These are phyloP conservation scores for Stromatinia cepivora DNA, from an alignment of 2,329 filamentous ascomycete genomes.

Conservation along the genomic window DNA sequence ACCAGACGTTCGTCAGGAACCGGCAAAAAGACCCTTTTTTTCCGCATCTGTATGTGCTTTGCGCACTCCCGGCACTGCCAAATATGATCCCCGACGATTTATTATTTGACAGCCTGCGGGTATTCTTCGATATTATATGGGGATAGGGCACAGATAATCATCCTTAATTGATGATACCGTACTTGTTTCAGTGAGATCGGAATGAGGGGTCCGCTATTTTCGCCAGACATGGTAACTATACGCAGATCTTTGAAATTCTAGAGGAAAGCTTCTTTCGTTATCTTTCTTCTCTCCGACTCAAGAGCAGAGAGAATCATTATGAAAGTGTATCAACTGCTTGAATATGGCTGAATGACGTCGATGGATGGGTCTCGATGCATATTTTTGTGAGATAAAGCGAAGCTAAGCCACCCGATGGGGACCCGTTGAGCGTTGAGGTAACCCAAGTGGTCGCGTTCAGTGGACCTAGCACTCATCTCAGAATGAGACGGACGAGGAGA, in stretches of 20 bases:
- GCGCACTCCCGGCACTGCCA: not conserved
- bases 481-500: not conserved
- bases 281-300: not conserved
- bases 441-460: not conserved
- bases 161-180: slow-evolving; percentile 4
- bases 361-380: not conserved
- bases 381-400: not conserved
- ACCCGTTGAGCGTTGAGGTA: not conserved
- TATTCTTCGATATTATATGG: slow-evolving; percentile 3
- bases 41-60: not conserved
- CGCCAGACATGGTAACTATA: not conserved
- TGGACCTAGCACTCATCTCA: slow-evolving; percentile 1
- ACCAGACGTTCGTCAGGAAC: not conserved
- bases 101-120: not conserved
- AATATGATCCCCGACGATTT: not conserved
- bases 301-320: not conserved
- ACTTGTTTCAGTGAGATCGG: not conserved
- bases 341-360: not conserved
- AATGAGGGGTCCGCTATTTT: not conserved
- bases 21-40: not conserved
- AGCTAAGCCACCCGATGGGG: not conserved
- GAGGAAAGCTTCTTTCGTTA: not conserved
- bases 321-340: not conserved
- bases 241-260: not conserved
- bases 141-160: slow-evolving; percentile 2